Conservation (phyloP, 306 rosid genomes). For the Lupinus albus region DNA sequence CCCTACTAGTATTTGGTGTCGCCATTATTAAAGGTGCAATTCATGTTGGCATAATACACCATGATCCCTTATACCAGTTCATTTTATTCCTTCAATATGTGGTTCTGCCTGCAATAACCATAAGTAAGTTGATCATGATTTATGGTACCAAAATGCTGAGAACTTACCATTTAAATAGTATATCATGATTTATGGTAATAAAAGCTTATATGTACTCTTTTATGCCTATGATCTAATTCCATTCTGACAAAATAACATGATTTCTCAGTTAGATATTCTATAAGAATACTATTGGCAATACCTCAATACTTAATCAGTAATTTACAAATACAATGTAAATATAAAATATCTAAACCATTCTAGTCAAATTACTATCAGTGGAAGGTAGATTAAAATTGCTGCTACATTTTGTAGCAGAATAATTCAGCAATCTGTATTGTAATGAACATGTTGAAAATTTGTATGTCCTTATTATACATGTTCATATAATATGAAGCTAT, state of each 20-base stretch:
- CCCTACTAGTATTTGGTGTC: conserved; percentile 37
- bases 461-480: conserved; percentile 9
- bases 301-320: background rate
- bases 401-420: conserved; percentile 10
- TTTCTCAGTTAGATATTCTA: background rate
- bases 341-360: background rate
- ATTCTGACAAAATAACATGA: background rate
- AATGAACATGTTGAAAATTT: background rate
- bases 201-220: background rate
- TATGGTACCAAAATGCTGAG: background rate
- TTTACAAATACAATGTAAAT: background rate
- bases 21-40: conserved; percentile 47
- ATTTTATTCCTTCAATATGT: conserved; percentile 43
- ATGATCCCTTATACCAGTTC: conserved; percentile 44
- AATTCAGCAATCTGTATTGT: background rate
- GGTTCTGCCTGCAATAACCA: conserved; percentile 45
- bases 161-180: no score
- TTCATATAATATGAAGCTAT: no score
- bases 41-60: conserved; percentile 38
- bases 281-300: background rate
- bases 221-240: background rate
- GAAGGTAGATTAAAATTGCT: background rate
- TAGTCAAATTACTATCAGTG: conserved; percentile 22
- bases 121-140: conserved; percentile 41
- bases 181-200: background rate